These are phyloP conservation scores for Tetrahymena borealis DNA, from an alignment of 73 alveolate genomes.

Conservation along the genomic window DNA sequence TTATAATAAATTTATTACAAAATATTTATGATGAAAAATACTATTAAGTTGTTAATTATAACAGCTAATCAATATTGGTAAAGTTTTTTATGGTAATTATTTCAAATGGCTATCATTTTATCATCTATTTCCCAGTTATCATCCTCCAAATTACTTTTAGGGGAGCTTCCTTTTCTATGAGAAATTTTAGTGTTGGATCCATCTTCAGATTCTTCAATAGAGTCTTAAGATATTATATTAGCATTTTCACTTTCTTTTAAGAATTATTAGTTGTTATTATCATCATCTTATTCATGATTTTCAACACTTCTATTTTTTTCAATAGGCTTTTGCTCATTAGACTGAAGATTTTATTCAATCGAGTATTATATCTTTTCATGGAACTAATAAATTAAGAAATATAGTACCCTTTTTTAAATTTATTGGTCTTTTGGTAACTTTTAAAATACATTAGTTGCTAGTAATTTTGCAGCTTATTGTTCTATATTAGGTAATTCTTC, in stretches of 20 bases:
- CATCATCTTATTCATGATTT: background rate
- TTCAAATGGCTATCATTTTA: background rate
- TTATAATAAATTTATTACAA: too few relatives aligned
- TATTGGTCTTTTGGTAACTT: background rate
- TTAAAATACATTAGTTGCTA: background rate
- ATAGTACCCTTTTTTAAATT: background rate
- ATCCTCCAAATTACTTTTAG: background rate
- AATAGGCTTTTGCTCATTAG: background rate
- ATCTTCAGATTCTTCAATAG: background rate
- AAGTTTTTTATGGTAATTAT: background rate
- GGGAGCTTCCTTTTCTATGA: background rate
- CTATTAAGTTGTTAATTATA: too few relatives aligned
- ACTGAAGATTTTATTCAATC: background rate
- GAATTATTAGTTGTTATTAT: background rate
- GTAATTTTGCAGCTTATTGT: background rate
- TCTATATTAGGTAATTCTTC: background rate
- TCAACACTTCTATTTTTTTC: background rate
- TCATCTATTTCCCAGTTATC: background rate
- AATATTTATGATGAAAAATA: too few relatives aligned
- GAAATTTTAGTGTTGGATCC: background rate
- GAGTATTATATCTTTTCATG: background rate
- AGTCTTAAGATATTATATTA: background rate
- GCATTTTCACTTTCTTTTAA: background rate
- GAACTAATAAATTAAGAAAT: background rate
- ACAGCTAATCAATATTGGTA: too few relatives aligned